A percentile compares a stretch with the other conserved stretches of the same genome.
These are phyloP conservation scores for Babesia ovata DNA, from an alignment of 169 alveolate species.

Conservation along the genomic window DNA sequence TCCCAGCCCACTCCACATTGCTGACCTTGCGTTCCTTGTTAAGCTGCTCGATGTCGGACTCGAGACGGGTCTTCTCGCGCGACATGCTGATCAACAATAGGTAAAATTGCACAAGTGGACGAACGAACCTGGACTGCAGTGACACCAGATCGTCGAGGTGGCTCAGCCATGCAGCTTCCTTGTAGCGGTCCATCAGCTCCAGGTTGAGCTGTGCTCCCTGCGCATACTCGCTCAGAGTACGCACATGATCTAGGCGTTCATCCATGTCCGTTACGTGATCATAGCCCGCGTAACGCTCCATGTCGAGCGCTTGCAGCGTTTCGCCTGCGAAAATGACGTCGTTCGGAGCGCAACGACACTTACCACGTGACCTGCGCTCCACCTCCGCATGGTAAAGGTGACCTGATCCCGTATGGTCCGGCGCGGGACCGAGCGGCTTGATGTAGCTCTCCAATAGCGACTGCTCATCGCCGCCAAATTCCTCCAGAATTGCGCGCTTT, in stretches of 20 bases:
- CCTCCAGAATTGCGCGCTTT: constrained; percentile 52
- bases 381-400: constrained; percentile 32
- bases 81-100: constrained; percentile 9
- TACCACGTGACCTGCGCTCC: constrained; percentile 38
- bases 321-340: constrained; percentile 1
- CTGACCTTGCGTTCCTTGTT: constrained; percentile 53
- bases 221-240: constrained; percentile 50
- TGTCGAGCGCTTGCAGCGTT: constrained; percentile 20
- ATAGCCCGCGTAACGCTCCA: constrained; percentile 26
- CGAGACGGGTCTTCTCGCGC: constrained; percentile 22
- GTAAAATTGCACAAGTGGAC: background rate
- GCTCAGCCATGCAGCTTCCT: constrained; percentile 59
- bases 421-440: constrained; percentile 12
- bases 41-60: constrained; percentile 35
- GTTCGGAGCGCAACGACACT: background rate
- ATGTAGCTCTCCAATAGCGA: constrained; percentile 33
- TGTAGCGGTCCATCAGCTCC: constrained; percentile 66
- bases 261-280: constrained; percentile 3
- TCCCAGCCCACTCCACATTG: constrained; percentile 44
- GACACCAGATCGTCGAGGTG: constrained; percentile 46
- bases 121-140: constrained; percentile 41
- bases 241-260: constrained; percentile 26
- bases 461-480: constrained; percentile 33
- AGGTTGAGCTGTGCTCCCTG: constrained; percentile 56
- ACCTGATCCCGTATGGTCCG: constrained; percentile 29